These are phyloP conservation scores for Boletus albobrunnescens DNA, from an alignment of 1,284 basidiomycete species.

Conservation along the genomic window DNA sequence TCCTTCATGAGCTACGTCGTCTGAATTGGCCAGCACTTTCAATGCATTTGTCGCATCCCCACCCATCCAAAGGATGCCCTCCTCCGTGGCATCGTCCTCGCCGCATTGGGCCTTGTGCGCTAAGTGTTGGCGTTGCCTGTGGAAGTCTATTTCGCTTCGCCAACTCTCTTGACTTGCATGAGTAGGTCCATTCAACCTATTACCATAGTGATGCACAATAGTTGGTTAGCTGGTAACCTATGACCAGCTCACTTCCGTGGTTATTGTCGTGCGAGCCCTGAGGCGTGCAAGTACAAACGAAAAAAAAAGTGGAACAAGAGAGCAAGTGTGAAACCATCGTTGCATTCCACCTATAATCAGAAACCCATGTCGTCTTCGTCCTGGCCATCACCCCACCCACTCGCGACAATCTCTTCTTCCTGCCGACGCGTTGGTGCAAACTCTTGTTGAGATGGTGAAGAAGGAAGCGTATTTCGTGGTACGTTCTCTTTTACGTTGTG, in stretches of 20 bases:
- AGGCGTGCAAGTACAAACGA: constrained; percentile 16
- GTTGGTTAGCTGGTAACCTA: constrained; percentile 7
- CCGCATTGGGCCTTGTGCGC: too few relatives aligned
- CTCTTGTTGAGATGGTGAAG: constrained; percentile 13
- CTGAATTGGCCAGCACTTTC: too few relatives aligned
- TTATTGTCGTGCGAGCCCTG: constrained; percentile 13
- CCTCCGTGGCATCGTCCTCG: too few relatives aligned
- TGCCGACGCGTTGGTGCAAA: constrained; percentile 31
- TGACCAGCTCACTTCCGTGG: constrained; percentile 10
- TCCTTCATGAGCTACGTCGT: too few relatives aligned
- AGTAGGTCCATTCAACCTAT: too few relatives aligned
- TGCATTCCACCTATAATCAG: constrained; percentile 12
- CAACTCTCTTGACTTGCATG: too few relatives aligned
- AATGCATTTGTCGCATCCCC: too few relatives aligned
- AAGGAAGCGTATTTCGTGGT: constrained; percentile 7
- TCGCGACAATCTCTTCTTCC: constrained; percentile 55
- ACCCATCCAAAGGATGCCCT: too few relatives aligned
- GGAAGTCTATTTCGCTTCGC: too few relatives aligned
- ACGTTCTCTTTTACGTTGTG: constrained; percentile 13
- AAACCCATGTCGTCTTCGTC: constrained; percentile 63
- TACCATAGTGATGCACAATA: neutral
- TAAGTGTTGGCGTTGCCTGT: too few relatives aligned
- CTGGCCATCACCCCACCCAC: constrained; percentile 60
- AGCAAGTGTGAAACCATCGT: neutral
- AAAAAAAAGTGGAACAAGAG: constrained; percentile 4